Conservation (phyloP, 352 stramenopile genomes). For the Phytophthora constricta region DNA sequence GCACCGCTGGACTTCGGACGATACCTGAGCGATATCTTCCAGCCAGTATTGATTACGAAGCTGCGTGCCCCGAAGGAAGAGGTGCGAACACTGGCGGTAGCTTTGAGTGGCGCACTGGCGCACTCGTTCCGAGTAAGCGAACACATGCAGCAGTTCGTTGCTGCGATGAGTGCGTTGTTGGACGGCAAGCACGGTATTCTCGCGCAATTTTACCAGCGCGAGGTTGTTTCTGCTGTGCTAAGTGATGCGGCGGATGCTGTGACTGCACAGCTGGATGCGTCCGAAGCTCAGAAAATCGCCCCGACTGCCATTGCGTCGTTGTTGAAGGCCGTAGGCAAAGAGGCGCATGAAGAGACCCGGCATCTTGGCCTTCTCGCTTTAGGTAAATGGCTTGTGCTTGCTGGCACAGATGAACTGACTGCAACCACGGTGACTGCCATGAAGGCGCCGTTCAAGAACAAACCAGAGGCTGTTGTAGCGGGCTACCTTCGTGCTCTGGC, state of each 20-base stretch:
- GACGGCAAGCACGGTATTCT: constrained; percentile 86
- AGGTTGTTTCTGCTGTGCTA: constrained; percentile 74
- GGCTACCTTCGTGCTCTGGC: constrained; percentile 69
- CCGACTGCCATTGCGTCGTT: constrained; percentile 53
- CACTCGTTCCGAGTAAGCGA: constrained; percentile 56
- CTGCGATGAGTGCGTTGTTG: constrained; percentile 61
- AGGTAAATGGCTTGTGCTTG: constrained; percentile 75
- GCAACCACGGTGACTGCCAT: constrained; percentile 47
- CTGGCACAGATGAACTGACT: constrained; percentile 54
- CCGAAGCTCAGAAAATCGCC: constrained; percentile 51
- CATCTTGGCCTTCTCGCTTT: constrained; percentile 74
- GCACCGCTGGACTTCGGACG: constrained; percentile 70
- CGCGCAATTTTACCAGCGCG: constrained; percentile 90
- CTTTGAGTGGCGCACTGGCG: constrained; percentile 57
- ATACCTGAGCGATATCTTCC: constrained; percentile 74
- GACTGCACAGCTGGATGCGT: constrained; percentile 36
- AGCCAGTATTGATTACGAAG: constrained; percentile 71
- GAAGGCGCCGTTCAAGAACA: constrained; percentile 72
- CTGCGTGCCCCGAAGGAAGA: constrained; percentile 85
- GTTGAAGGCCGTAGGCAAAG: constrained; percentile 80
- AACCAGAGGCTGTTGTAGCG: constrained; percentile 69
- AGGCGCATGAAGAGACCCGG: constrained; percentile 85
- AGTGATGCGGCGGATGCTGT: constrained; percentile 56
- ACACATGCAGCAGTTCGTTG: constrained; percentile 62
- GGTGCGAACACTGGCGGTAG: constrained; percentile 61